A percentile compares a stretch with the other conserved stretches of the same genome.
Conservation (phyloP, 768 basidiomycete genomes). For the Suillus tomentosus region DNA sequence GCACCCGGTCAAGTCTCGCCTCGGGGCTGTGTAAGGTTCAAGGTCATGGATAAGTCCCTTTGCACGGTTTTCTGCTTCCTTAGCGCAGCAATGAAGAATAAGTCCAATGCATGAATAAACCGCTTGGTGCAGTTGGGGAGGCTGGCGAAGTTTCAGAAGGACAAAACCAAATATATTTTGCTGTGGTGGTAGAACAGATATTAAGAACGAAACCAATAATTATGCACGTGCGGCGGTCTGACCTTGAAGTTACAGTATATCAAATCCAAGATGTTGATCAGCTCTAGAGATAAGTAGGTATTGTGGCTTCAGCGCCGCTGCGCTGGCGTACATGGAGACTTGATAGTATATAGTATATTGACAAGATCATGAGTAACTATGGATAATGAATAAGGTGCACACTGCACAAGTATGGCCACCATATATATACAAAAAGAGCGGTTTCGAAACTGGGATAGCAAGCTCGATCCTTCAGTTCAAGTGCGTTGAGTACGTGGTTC, state of each 20-base stretch:
- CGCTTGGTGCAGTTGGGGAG: constrained; percentile 36
- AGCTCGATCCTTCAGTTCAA: neutral
- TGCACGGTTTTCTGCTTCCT: constrained; percentile 45
- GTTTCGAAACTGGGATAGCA: neutral
- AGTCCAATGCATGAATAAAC: constrained; percentile 40
- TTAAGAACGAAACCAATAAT: no score
- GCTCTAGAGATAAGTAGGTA: no score
- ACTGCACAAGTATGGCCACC: neutral
- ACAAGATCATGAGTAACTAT: neutral
- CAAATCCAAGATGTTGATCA: neutral
- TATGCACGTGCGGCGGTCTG: no score
- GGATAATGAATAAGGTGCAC: neutral
- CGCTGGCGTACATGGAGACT: neutral
- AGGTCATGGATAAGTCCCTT: constrained; percentile 41
- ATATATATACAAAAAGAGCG: neutral
- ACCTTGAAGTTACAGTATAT: no score
- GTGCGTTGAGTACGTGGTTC: neutral
- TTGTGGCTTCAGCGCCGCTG: no score
- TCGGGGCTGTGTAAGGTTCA: constrained; percentile 52
- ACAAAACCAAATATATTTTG: no score
- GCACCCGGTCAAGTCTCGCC: constrained; percentile 54
- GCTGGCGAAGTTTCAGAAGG: no score
- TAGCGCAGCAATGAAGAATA: constrained; percentile 44
- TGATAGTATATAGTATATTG: neutral
- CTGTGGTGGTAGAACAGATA: no score